Evolutionary conservation across 257 asterid genomes (phyloP).

Genomic region (Solanum piurae): DNA sequence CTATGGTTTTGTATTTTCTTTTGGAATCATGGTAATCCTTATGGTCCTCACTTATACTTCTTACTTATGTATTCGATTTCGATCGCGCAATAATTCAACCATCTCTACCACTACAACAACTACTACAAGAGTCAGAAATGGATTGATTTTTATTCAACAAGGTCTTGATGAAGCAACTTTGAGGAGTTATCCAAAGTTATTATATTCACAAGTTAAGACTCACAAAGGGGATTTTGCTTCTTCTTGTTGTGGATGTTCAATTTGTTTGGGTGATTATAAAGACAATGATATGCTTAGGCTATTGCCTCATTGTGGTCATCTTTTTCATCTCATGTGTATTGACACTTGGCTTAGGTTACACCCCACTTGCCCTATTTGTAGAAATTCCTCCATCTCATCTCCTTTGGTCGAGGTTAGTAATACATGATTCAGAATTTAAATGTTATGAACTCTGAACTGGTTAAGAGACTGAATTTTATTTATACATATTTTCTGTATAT

Average conservation of each 20-base stretch:
- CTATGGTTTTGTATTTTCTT: constrained; percentile 24
- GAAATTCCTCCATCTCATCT: constrained; percentile 24
- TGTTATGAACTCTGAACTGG: neutral
- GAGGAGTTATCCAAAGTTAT: constrained; percentile 27
- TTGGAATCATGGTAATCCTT: constrained; percentile 16
- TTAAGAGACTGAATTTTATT: neutral
- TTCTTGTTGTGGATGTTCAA: constrained; percentile 35
- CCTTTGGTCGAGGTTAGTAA: neutral
- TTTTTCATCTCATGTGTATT: constrained; percentile 47
- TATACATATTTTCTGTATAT: neutral
- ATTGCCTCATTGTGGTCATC: constrained; percentile 49
- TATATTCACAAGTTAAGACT: constrained; percentile 24
- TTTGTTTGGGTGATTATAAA: constrained; percentile 48
- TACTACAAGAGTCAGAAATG: neutral
- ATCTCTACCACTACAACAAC: neutral
- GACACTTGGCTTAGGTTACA: constrained; percentile 51
- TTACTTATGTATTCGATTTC: constrained; percentile 10
- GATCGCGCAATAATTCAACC: neutral
- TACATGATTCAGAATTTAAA: neutral
- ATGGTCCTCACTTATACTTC: constrained; percentile 20
- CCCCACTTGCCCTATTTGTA: constrained; percentile 55
- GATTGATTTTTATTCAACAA: neutral
- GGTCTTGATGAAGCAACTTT: constrained; percentile 29
- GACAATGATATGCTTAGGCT: constrained; percentile 45
- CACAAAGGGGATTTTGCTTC: constrained; percentile 2